A percentile compares a stretch with the other conserved stretches of the same genome.
phyloP scores from a whole-genome alignment of 176 grass and related monocot genomes.

The Carex kokanica region DNA sequence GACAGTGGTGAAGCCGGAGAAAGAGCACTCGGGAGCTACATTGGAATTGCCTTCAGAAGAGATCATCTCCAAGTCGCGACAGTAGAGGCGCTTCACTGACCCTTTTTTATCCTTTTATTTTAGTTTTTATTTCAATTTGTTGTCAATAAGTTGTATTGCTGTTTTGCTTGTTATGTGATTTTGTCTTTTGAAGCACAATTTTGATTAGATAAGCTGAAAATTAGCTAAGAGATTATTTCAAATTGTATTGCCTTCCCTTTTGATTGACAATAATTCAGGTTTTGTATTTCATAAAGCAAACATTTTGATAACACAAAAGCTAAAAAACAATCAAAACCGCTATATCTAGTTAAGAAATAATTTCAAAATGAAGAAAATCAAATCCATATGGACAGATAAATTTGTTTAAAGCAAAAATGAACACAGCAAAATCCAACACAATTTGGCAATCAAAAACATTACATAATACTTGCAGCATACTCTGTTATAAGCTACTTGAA shows the following conservation, averaged over 20 bases:
- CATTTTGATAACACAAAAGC: too few species aligned
- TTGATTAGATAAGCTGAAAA: background rate
- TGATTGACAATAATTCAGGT: background rate
- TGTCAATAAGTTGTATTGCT: slow-evolving; percentile 3
- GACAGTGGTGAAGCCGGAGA: slow-evolving; percentile 61
- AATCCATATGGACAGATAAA: background rate
- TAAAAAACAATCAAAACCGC: background rate
- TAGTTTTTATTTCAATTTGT: background rate
- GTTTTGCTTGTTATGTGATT: background rate
- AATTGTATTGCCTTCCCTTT: background rate
- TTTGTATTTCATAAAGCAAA: too few species aligned
- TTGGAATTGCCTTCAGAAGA: slow-evolving; percentile 11
- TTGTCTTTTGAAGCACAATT: background rate
- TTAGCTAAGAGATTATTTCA: background rate
- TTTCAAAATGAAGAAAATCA: background rate
- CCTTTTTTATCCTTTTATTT: background rate
- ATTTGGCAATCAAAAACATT: background rate
- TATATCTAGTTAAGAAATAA: background rate
- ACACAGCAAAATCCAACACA: background rate
- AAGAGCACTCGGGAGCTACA: slow-evolving; percentile 13
- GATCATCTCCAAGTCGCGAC: background rate
- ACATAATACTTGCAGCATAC: background rate
- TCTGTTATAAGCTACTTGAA: background rate
- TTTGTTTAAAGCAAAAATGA: background rate
- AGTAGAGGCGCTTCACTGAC: background rate